Percentiles rank a stretch among this genome's conserved stretches.
Conservation (phyloP, 176 grass and related monocot genomes). For the Triticum aestivum region DNA sequence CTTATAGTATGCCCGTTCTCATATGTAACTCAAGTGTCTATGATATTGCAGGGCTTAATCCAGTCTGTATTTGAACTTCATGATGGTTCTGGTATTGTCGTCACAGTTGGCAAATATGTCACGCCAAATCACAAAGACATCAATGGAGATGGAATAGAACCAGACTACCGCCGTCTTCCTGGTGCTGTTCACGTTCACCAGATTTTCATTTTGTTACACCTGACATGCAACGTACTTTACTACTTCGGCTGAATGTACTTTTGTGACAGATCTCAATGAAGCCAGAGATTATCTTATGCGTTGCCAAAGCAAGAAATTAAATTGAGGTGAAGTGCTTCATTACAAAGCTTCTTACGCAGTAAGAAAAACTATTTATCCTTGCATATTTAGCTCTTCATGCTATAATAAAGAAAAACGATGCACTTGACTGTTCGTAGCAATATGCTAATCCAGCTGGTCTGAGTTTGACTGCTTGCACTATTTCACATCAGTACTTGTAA, state of each 20-base stretch:
- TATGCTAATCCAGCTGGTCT: not conserved
- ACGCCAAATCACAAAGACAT: slow-evolving; percentile 88
- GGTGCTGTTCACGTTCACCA: slow-evolving; percentile 40
- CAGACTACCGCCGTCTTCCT: slow-evolving; percentile 74
- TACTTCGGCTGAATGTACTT: slow-evolving; percentile 10
- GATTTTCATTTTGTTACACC: slow-evolving; percentile 16
- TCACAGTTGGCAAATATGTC: slow-evolving; percentile 91
- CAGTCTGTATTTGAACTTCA: slow-evolving; percentile 97
- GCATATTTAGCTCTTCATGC: not conserved
- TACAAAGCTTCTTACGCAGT: slow-evolving; percentile 6
- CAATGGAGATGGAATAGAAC: slow-evolving; percentile 95
- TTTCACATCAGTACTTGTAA: not conserved
- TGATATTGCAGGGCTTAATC: slow-evolving; percentile 78
- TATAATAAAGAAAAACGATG: slow-evolving; percentile 7
- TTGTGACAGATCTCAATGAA: slow-evolving; percentile 67
- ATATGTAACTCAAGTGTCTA: slow-evolving; percentile 13
- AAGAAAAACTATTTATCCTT: not conserved
- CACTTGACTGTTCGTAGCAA: not conserved
- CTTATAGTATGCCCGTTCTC: not conserved
- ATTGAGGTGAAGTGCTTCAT: slow-evolving; percentile 32
- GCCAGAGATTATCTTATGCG: slow-evolving; percentile 66
- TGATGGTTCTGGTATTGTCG: slow-evolving; percentile 95
- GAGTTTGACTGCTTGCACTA: not conserved
- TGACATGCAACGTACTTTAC: not conserved
- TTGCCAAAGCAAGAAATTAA: slow-evolving; percentile 48